Evolutionary conservation across 306 rosid genomes (phyloP).

Genomic region (Lathyrus sativus): DNA sequence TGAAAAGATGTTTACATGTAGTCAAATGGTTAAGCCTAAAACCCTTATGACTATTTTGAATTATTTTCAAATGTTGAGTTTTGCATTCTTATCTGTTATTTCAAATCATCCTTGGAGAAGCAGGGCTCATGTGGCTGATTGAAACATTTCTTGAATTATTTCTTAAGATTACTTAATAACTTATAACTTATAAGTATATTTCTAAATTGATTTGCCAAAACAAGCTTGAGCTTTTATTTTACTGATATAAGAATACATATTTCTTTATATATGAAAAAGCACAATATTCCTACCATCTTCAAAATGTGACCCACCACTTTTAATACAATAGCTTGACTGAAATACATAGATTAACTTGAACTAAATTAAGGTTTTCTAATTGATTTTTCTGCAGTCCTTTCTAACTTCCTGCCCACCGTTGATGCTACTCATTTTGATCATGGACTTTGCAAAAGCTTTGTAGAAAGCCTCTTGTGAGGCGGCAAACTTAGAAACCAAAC

Average conservation of each 20-base stretch:
- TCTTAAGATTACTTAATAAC: neutral
- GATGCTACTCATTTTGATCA: conserved; percentile 74
- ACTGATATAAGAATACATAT: conserved; percentile 24
- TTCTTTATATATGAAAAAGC: neutral
- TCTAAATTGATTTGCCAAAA: conserved; percentile 21
- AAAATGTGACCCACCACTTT: conserved; percentile 17
- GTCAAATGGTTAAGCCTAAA: conserved; percentile 17
- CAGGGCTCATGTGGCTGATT: neutral
- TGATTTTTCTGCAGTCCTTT: conserved; percentile 57
- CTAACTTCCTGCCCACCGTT: conserved; percentile 68
- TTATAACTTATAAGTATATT: neutral
- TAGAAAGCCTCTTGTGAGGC: conserved; percentile 47
- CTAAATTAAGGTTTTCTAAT: conserved; percentile 50
- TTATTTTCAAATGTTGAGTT: neutral
- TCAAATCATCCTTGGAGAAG: neutral
- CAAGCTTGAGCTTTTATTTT: conserved; percentile 29
- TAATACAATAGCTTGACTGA: conserved; percentile 18
- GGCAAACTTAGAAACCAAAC: conserved; percentile 64
- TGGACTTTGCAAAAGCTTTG: conserved; percentile 65
- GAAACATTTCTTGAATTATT: conserved; percentile 7
- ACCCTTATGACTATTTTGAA: neutral
- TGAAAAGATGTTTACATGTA: conserved; percentile 14
- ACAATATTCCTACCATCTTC: conserved; percentile 22
- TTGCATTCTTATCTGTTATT: conserved; percentile 24
- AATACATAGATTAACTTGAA: conserved; percentile 30